Conservation (phyloP, 2,329 filamentous ascomycete genomes). For the Sarocladium kiliense region DNA sequence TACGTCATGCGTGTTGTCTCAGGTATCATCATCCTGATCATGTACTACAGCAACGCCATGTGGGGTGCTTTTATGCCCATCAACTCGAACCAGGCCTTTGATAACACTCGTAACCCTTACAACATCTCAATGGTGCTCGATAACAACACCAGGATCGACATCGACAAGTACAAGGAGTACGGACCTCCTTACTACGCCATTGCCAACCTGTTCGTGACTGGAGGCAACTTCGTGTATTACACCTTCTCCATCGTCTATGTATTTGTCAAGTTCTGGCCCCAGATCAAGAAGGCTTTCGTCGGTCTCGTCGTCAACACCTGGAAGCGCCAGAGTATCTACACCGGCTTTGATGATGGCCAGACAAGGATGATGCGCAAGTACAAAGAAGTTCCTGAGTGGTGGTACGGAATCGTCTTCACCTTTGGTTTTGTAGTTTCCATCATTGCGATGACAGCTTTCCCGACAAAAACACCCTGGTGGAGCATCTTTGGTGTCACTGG, state of each 20-base stretch:
- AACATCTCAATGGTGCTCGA: constrained; percentile 39
- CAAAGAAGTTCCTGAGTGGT: constrained; percentile 44
- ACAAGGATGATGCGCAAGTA: constrained; percentile 38
- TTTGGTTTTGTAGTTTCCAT: constrained; percentile 13
- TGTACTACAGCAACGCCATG: constrained; percentile 39
- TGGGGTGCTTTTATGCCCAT: constrained; percentile 41
- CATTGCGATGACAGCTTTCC: constrained; percentile 20
- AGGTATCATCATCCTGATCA: constrained; percentile 33
- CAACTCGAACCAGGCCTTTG: constrained; percentile 40
- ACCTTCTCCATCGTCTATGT: constrained; percentile 30
- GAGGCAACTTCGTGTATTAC: constrained; percentile 27
- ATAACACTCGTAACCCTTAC: constrained; percentile 36
- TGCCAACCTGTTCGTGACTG: constrained; percentile 24
- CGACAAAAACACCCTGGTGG: constrained; percentile 33
- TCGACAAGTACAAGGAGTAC: constrained; percentile 29
- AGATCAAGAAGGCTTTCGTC: constrained; percentile 27
- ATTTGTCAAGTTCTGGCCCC: constrained; percentile 26
- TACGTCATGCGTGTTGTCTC: constrained; percentile 28
- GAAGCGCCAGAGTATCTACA: constrained; percentile 30
- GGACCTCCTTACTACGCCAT: constrained; percentile 28
- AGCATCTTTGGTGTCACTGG: constrained; percentile 43
- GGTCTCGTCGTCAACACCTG: constrained; percentile 20
- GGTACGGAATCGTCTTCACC: constrained; percentile 22
- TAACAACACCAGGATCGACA: constrained; percentile 23
- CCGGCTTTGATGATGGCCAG: constrained; percentile 36